A percentile compares a stretch with the other conserved stretches of the same genome.
Conservation (phyloP, 192 early-diverging fungal species). For the Endogone sp. region DNA sequence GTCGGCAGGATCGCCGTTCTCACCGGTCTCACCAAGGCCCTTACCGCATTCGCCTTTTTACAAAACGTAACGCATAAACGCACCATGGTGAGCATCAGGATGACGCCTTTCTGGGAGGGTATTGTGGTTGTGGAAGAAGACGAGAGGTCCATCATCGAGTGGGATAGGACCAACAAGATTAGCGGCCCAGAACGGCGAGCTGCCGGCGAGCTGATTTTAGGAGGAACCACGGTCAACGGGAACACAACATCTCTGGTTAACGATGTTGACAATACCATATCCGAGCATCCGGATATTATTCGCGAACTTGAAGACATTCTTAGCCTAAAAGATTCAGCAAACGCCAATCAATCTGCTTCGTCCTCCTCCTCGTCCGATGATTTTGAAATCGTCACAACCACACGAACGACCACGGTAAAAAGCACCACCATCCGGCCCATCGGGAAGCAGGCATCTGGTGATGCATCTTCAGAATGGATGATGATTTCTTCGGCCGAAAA, state of each 20-base stretch:
- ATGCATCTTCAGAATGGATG: background rate
- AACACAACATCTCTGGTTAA: background rate
- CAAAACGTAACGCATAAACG: slow-evolving; percentile 74
- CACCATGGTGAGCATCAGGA: slow-evolving; percentile 34
- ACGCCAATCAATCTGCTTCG: background rate
- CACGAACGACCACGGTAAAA: slow-evolving; percentile 15
- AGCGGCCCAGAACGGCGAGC: slow-evolving; percentile 38
- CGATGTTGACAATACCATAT: background rate
- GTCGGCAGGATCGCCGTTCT: slow-evolving; percentile 64
- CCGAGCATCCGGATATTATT: slow-evolving; percentile 21
- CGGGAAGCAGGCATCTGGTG: background rate
- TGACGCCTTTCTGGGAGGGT: slow-evolving; percentile 57
- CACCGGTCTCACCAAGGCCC: slow-evolving; percentile 72
- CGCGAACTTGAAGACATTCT: slow-evolving; percentile 28
- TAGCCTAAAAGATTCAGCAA: slow-evolving; percentile 2
- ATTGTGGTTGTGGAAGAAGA: slow-evolving; percentile 49
- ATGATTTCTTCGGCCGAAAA: background rate
- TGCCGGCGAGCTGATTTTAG: slow-evolving; percentile 22
- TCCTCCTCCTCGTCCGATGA: background rate
- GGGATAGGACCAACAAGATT: slow-evolving; percentile 11
- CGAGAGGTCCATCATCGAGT: slow-evolving; percentile 12
- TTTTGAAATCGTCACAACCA: slow-evolving; percentile 28
- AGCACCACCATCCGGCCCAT: slow-evolving; percentile 29
- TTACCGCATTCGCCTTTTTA: slow-evolving; percentile 83
- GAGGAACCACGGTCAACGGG: slow-evolving; percentile 25